These are phyloP conservation scores for Helenozyma rhizophorensis DNA, from an alignment of 805 yeast species.

Conservation along the genomic window DNA sequence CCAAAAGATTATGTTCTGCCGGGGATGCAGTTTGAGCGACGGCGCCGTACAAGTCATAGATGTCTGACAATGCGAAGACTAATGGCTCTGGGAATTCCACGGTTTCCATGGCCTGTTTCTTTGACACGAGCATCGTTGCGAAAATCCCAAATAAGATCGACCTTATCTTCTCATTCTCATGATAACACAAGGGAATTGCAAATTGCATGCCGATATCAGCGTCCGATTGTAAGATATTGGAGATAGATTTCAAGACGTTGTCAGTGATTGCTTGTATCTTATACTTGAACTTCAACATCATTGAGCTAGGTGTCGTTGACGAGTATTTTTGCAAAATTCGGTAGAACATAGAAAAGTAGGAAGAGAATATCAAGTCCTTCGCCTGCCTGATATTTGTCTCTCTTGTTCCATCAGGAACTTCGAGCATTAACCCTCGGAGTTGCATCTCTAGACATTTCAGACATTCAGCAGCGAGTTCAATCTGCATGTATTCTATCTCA, in stretches of 20 bases:
- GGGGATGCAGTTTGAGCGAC: conserved; percentile 62
- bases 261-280: conserved; percentile 56
- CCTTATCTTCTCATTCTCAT: conserved; percentile 59
- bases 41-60: conserved; percentile 45
- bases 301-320: conserved; percentile 13
- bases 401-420: conserved; percentile 51
- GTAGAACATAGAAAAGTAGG: conserved; percentile 61
- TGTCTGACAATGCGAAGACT: conserved; percentile 24
- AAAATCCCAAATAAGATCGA: conserved; percentile 75
- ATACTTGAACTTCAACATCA: conserved; percentile 36
- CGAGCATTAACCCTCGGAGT: conserved; percentile 54
- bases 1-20: conserved; percentile 64
- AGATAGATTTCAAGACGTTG: conserved; percentile 59
- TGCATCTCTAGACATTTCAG: conserved; percentile 54
- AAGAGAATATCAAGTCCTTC: conserved; percentile 60
- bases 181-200: conserved; percentile 76
- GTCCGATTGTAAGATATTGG: conserved; percentile 67
- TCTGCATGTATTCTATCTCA: conserved; percentile 45
- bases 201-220: conserved; percentile 72
- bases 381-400: conserved; percentile 51
- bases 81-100: conserved; percentile 27
- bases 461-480: conserved; percentile 63
- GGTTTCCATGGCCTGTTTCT: conserved; percentile 17
- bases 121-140: conserved; percentile 52
- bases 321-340: conserved; percentile 47